Percentiles rank a stretch among this genome's conserved stretches.
phyloP scores from a whole-genome alignment of 768 basidiomycete genomes.

The Bullera alba region DNA sequence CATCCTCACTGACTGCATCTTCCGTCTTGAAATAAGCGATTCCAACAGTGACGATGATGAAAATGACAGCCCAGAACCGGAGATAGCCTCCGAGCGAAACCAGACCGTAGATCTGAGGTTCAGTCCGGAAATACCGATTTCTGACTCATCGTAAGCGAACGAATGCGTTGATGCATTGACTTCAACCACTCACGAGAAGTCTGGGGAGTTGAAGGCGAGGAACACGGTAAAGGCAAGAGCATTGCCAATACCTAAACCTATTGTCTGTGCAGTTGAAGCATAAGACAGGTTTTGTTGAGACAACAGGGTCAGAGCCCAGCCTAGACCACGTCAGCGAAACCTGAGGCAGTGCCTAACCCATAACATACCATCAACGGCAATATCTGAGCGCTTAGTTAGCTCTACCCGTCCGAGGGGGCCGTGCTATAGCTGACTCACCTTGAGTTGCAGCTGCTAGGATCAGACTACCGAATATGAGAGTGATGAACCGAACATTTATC shows the following conservation, averaged over 20 bases:
- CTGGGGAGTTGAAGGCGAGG: constrained; percentile 88
- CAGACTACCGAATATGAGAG: constrained; percentile 75
- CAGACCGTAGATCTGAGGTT: constrained; percentile 47
- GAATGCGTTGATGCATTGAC: constrained; percentile 1
- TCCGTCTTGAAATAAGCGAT: constrained; percentile 81
- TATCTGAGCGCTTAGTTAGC: constrained; percentile 66
- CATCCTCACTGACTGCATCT: constrained; percentile 65
- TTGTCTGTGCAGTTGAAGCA: constrained; percentile 96
- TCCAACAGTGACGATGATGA: constrained; percentile 80
- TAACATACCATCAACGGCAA: constrained; percentile 76
- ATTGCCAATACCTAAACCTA: constrained; percentile 90
- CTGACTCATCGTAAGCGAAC: constrained; percentile 43
- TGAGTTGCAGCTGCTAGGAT: constrained; percentile 96
- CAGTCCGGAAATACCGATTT: constrained; percentile 50
- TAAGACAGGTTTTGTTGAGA: constrained; percentile 92
- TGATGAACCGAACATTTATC: constrained; percentile 68
- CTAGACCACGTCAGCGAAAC: neutral
- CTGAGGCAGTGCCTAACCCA: neutral
- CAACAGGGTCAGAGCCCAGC: constrained; percentile 55
- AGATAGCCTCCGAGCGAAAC: constrained; percentile 67
- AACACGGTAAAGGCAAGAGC: constrained; percentile 97
- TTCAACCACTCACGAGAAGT: constrained; percentile 61
- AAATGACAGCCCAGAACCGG: constrained; percentile 75
- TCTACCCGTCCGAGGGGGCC: no score
- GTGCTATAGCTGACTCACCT: constrained; percentile 52